Base-by-base conservation (phyloP, 1,139 yeast genomes). In the Sugiyamaella japonica region DNA sequence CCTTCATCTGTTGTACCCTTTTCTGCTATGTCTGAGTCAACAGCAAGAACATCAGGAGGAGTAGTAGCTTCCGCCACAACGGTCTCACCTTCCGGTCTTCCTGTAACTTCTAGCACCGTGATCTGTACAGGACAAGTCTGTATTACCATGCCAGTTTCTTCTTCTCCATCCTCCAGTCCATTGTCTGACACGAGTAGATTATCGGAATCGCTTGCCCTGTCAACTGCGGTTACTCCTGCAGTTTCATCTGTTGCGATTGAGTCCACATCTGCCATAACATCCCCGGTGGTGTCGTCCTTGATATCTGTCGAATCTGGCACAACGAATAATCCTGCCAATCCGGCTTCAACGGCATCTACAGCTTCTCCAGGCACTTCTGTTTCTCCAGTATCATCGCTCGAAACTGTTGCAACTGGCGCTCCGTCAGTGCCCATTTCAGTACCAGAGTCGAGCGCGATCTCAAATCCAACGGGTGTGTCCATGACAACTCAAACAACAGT, bases 131-230 rank as follows among this genome's bases (percentile, higher is more conserved):
- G 12, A 41, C 38, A 25, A 6, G 29, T 17, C 15, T 31, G 39
- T 20, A 32, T 37, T n/a, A 43, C 48, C 20, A 17, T 29, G 15
- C 16, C 48, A 43, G 13, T 13, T 16, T 23, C 42, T 23, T 23
- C 39, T 10, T 34, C 38, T 23, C 23, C 52, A 3, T 13, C 42
- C 40, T 31, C 44, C 13, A 9, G 51, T 47, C 10, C 53, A 48
- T 28, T 50, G 7, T 13, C 55, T 57, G 47, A 6, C 25, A 20
- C 25, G 3, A 20, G 25, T 20, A 3, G 6, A 20, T 6, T 20
- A 6, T 20, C 25, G 6, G 25, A 15, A 12, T 31, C 13, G 20
- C 40, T 6, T 13, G 15, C 36, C 4, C 13, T 32, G 36, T 32
- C 36, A 32, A 12, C 40, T 37, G 3, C 40, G 15, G 17, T 16